Evolutionary conservation across 345 rosid species (phyloP), one percentile per base, ranked within the genome.

Genomic region (Eucalyptus urophylla): DNA sequence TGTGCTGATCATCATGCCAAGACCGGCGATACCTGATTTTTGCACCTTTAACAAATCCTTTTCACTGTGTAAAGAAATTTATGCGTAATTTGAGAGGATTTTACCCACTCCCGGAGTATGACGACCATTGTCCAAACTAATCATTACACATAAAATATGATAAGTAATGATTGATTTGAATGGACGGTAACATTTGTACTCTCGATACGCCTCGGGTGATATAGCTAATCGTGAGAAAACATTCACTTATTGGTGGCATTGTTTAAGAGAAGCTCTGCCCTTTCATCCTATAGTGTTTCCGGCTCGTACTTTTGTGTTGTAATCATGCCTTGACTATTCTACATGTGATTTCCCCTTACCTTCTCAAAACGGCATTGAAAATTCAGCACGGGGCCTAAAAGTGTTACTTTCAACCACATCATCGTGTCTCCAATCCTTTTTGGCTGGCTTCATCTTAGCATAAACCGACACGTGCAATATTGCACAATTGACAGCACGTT

Each of bases 161-260:
- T 6, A 11, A 37, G 2, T 2, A 65, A 14, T n/a, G 6, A 19
- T 19, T 72, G 14, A 72, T 19, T 76, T 76, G 27, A 76, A 76
- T 37, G 83, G 27, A 76, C 8, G 5, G 14, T 5, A 21, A 76
- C 6, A 6, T 53, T 76, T 76, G 14, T 21, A 21, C 40, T 76
- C 14, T 37, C 0, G 1, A 1, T 19, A 11, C 0, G 3, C 27
- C 47, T 11, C 0, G 0, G 11, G 8, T 10, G 40, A 72, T 16
- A 15, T 76, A 21, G 43, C 83, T 76, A 76, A 11, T 40, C 13
- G 1, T 11, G 11, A 76, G 83, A 21, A 65, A 76, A 37, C 47
- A 40, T 6, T 40, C 27, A 40, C 29, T 76, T 21, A 22, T 76
- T 21, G 44, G 2, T 40, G 47, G 83, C 83, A 76, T 21, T 21